phyloP scores from a whole-genome alignment of 2,329 filamentous ascomycete genomes.

The Zalaria sp. region DNA sequence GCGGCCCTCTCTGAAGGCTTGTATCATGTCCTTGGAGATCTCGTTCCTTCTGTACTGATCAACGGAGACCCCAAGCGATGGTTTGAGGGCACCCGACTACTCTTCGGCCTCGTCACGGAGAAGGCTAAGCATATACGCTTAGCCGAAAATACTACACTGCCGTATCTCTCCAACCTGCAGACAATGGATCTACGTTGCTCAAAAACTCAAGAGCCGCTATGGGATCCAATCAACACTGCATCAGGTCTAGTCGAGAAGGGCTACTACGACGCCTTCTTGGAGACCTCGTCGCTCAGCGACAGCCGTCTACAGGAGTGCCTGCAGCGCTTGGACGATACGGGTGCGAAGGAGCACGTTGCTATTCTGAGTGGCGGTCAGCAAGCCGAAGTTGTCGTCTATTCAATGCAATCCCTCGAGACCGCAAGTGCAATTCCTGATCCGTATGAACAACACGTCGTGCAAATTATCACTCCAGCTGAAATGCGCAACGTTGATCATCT shows the following conservation, averaged over 20 bases:
- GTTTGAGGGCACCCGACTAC: conserved; percentile 20
- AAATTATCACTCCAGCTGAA: conserved; percentile 6
- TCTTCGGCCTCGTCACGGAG: conserved; percentile 22
- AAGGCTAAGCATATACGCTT: conserved; percentile 12
- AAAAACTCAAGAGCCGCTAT: too few species aligned
- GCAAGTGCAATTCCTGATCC: background rate
- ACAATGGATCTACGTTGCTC: conserved; percentile 15
- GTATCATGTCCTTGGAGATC: conserved; percentile 14
- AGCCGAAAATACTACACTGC: conserved; percentile 7
- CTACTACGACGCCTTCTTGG: too few species aligned
- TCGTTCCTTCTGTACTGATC: conserved; percentile 17
- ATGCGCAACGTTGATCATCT: conserved; percentile 15
- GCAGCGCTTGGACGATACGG: background rate
- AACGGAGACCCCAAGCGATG: conserved; percentile 12
- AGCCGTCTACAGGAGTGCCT: background rate
- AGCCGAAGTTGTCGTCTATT: too few species aligned
- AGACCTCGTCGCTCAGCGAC: too few species aligned
- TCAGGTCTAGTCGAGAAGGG: too few species aligned
- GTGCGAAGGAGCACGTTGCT: too few species aligned
- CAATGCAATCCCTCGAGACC: background rate
- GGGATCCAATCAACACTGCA: too few species aligned
- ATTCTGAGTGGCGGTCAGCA: too few species aligned
- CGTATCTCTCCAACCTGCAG: conserved; percentile 14
- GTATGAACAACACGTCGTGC: too few species aligned
- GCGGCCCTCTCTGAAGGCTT: conserved; percentile 18